A percentile compares a stretch with the other conserved stretches of the same genome.
Evolutionary conservation across 139 green algal genomes (phyloP).

Genomic region (Gonium pectorale): DNA sequence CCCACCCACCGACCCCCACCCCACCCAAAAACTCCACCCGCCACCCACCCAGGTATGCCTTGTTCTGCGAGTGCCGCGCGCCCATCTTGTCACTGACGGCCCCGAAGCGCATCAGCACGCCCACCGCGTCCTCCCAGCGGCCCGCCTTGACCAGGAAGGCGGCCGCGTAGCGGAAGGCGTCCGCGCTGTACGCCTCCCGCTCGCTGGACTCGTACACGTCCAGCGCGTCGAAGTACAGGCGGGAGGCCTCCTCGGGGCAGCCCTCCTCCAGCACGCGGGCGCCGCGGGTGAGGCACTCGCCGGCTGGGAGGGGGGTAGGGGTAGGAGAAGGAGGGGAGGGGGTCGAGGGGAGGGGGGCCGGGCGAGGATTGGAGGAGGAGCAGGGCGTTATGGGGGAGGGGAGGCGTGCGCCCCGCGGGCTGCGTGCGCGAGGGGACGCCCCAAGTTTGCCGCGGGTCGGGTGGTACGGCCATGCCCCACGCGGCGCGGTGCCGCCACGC

Average conservation of each 20-base stretch:
- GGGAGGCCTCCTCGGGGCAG: conserved; percentile 51
- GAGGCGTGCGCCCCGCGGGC: too few relatives aligned
- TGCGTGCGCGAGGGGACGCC: too few relatives aligned
- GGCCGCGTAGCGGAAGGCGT: conserved; percentile 45
- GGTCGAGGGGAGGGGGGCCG: background rate
- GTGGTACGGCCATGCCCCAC: too few relatives aligned
- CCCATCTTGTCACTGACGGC: conserved; percentile 57
- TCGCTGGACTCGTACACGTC: conserved; percentile 73
- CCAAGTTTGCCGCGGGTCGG: too few relatives aligned
- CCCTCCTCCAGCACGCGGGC: conserved; percentile 72
- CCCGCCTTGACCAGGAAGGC: conserved; percentile 35
- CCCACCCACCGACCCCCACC: background rate
- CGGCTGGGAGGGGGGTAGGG: conserved; percentile 51
- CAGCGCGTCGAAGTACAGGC: conserved; percentile 60
- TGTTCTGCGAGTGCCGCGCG: conserved; percentile 61
- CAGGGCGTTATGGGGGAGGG: background rate
- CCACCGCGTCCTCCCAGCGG: conserved; percentile 65
- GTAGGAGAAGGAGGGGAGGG: background rate
- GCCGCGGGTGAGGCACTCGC: conserved; percentile 71
- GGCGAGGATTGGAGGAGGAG: background rate
- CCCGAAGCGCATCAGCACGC: conserved; percentile 75
- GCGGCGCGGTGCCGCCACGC: too few relatives aligned
- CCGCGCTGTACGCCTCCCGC: conserved; percentile 64
- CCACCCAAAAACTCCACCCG: background rate
- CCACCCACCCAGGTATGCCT: conserved; percentile 74